Percentiles rank a stretch among this genome's conserved stretches.
phyloP scores from a whole-genome alignment of 805 yeast genomes.

The Metschnikowia vanudenii region DNA sequence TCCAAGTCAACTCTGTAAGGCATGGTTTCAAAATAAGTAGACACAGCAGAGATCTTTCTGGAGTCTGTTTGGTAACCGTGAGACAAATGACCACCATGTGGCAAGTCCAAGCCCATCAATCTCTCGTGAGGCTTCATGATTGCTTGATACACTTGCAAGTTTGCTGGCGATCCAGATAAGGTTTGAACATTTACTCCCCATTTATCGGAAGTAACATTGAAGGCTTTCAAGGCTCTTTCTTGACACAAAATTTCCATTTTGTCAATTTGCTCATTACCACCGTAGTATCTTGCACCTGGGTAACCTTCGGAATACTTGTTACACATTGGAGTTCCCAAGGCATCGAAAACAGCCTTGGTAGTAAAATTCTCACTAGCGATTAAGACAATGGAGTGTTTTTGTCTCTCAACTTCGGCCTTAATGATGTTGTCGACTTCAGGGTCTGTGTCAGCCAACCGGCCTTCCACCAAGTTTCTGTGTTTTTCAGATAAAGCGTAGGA shows the following conservation, averaged over 20 bases:
- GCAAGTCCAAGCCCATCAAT: conserved; percentile 96
- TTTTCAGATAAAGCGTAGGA: conserved; percentile 48
- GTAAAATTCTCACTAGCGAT: conserved; percentile 98
- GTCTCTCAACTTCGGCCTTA: conserved; percentile 83
- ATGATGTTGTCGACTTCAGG: conserved; percentile 76
- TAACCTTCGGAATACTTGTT: conserved; percentile 99
- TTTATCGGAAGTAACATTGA: conserved; percentile 69
- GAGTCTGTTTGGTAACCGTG: conserved; percentile 97
- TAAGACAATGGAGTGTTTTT: conserved; percentile 87
- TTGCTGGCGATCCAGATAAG: conserved; percentile 96
- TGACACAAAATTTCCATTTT: conserved; percentile 91
- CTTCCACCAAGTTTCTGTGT: conserved; percentile 55
- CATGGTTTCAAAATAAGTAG: conserved; percentile 97
- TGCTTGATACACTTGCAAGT: conserved; percentile 94
- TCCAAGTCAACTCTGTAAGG: conserved; percentile 91
- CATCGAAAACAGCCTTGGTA: conserved; percentile 91
- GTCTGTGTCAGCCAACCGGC: conserved; percentile 64
- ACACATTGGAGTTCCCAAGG: conserved; percentile 96
- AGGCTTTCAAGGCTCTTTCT: conserved; percentile 89
- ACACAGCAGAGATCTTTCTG: conserved; percentile 91
- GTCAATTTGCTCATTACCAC: conserved; percentile 97
- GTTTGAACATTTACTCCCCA: conserved; percentile 99
- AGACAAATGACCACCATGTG: conserved; percentile 98
- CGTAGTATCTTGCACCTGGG: conserved; percentile 98
- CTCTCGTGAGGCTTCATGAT: conserved; percentile 94